A percentile compares a stretch with the other conserved stretches of the same genome.
phyloP scores from a whole-genome alignment of 768 basidiomycete species.

The Fomitopsis pulvina region DNA sequence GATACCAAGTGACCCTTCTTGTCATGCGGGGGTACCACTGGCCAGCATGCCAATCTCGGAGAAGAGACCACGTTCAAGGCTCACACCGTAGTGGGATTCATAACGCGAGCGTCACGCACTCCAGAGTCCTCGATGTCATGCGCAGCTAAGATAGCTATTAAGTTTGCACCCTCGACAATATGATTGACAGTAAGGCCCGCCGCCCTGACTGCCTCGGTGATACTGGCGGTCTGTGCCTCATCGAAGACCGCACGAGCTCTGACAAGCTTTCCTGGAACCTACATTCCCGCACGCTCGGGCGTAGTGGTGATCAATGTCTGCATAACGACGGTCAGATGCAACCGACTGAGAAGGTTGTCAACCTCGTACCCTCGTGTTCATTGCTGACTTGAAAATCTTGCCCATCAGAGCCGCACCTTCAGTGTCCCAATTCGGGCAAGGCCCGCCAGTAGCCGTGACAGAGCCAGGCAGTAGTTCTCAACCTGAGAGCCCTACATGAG shows the following conservation, averaged over 20 bases:
- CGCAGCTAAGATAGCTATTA: background rate
- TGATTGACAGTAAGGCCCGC: background rate
- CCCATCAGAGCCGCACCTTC: background rate
- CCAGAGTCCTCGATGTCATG: background rate
- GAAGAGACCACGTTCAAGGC: background rate
- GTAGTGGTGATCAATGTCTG: background rate
- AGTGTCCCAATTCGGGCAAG: background rate
- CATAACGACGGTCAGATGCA: too few relatives aligned
- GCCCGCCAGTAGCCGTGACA: slow-evolving; percentile 3
- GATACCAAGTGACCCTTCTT: too few relatives aligned
- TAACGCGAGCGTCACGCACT: background rate
- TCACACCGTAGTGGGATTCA: background rate
- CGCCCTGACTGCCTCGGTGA: background rate
- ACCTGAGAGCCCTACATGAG: slow-evolving; percentile 1
- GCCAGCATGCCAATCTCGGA: too few relatives aligned
- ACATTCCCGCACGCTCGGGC: background rate
- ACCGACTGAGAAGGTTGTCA: background rate
- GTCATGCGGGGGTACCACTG: too few relatives aligned
- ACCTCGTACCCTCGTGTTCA: background rate
- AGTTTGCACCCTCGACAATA: background rate
- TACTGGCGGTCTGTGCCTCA: background rate
- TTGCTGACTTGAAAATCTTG: background rate
- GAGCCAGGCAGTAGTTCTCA: slow-evolving; percentile 1
- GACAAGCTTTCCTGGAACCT: background rate
- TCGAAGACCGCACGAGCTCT: background rate